Evolutionary conservation across 2,329 filamentous ascomycete genomes (phyloP).

Genomic region (Cadophora sp.): DNA sequence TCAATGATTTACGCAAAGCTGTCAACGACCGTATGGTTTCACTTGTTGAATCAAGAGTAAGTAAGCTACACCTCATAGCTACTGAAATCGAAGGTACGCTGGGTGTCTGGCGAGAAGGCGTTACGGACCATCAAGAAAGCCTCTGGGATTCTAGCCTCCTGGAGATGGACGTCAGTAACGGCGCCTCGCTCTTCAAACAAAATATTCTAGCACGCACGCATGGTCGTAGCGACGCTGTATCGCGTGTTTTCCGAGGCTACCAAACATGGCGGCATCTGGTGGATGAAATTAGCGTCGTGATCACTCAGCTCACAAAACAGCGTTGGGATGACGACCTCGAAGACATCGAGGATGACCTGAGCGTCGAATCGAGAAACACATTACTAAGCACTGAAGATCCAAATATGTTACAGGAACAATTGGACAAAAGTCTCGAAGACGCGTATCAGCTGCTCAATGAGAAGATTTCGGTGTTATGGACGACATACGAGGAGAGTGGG

Average conservation of each 20-base stretch:
- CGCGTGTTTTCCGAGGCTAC: conserved; percentile 67
- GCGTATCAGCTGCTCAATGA: conserved; percentile 65
- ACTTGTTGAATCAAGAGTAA: conserved; percentile 68
- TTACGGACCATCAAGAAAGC: conserved; percentile 57
- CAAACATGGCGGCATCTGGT: conserved; percentile 77
- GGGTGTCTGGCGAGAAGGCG: conserved; percentile 62
- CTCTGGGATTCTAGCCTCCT: conserved; percentile 74
- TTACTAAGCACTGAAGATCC: conserved; percentile 78
- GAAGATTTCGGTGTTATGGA: conserved; percentile 60
- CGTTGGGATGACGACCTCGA: conserved; percentile 77
- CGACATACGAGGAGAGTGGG: conserved; percentile 52
- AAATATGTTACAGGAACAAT: conserved; percentile 62
- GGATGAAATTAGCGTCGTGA: conserved; percentile 67
- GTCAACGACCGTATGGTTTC: conserved; percentile 72
- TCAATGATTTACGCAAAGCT: conserved; percentile 70
- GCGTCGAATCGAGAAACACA: conserved; percentile 69
- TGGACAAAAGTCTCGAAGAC: conserved; percentile 61
- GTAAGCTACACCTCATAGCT: conserved; percentile 69
- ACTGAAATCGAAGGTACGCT: conserved; percentile 68
- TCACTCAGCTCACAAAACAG: conserved; percentile 70
- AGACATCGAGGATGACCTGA: conserved; percentile 76
- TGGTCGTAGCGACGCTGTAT: conserved; percentile 73
- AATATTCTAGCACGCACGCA: conserved; percentile 73
- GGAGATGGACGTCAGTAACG: conserved; percentile 68
- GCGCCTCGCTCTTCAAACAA: conserved; percentile 72